A percentile compares a stretch with the other conserved stretches of the same genome.
phyloP scores from a whole-genome alignment of 148 eudicot genomes.

The Cornus controversa region DNA sequence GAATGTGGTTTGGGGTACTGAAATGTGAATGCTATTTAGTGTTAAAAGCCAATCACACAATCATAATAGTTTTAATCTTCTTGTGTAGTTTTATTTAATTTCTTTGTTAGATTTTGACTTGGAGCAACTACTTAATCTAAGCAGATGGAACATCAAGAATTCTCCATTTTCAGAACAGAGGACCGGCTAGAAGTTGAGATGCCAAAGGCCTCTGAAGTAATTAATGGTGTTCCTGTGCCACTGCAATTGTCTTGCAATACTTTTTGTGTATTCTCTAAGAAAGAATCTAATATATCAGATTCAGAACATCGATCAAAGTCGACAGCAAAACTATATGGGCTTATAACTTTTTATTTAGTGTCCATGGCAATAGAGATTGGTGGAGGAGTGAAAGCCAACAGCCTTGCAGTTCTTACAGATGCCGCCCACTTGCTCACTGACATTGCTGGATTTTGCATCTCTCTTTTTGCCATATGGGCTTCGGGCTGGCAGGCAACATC shows the following conservation, averaged over 20 bases:
- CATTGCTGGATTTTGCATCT: constrained; percentile 46
- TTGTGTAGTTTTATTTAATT: neutral
- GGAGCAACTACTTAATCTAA: neutral
- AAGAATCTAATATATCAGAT: constrained; percentile 23
- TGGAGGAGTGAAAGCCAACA: constrained; percentile 56
- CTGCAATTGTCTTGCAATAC: constrained; percentile 23
- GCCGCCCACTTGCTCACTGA: constrained; percentile 54
- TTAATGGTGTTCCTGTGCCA: constrained; percentile 6
- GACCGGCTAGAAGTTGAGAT: constrained; percentile 20
- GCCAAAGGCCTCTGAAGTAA: constrained; percentile 7
- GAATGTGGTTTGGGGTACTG: neutral
- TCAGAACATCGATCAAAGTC: constrained; percentile 32
- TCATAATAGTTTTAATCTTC: neutral
- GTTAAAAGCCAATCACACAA: neutral
- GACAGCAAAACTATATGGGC: constrained; percentile 33
- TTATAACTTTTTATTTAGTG: constrained; percentile 35
- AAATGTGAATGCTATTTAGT: neutral
- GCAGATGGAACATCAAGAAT: constrained; percentile 30
- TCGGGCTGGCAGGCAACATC: constrained; percentile 48
- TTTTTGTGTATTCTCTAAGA: constrained; percentile 38
- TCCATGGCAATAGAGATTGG: constrained; percentile 42
- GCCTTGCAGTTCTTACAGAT: constrained; percentile 54
- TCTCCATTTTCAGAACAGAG: constrained; percentile 5
- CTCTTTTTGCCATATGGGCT: constrained; percentile 53
- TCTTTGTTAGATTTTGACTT: neutral